phyloP scores from a whole-genome alignment of 2,329 filamentous ascomycete species.

The Epichloe baconii region DNA sequence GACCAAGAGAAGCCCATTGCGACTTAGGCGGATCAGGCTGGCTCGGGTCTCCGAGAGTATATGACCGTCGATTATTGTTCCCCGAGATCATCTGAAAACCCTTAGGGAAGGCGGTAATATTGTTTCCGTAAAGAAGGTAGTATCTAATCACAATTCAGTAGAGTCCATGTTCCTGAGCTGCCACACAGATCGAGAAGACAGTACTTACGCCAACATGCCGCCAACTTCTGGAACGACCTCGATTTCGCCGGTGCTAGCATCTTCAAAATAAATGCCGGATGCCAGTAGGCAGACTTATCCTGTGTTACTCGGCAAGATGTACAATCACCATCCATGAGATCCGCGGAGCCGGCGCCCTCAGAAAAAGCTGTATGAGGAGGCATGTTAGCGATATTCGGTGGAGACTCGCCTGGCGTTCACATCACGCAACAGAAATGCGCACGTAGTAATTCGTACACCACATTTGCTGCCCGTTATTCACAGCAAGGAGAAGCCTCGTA shows the following conservation, averaged over 20 bases:
- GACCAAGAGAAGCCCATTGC: conserved; percentile 49
- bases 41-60: conserved; percentile 54
- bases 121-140: conserved; percentile 61
- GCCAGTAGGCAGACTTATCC: conserved; percentile 86
- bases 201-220: conserved; percentile 70
- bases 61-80: conserved; percentile 53
- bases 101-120: conserved; percentile 59
- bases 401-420: neutral
- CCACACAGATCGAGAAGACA: neutral
- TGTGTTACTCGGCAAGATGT: conserved; percentile 69
- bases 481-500: neutral
- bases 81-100: conserved; percentile 77
- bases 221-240: conserved; percentile 62
- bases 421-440: neutral
- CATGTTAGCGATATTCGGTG: neutral
- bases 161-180: neutral
- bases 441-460: neutral
- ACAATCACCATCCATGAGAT: conserved; percentile 51
- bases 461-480: neutral
- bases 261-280: conserved; percentile 67
- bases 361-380: conserved; percentile 43
- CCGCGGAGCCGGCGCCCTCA: conserved; percentile 39
- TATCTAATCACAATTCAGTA: conserved; percentile 41
- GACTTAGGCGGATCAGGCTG: conserved; percentile 54
- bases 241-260: conserved; percentile 47